phyloP scores from a whole-genome alignment of 495 filamentous ascomycete species.

The Penicillium herquei region DNA sequence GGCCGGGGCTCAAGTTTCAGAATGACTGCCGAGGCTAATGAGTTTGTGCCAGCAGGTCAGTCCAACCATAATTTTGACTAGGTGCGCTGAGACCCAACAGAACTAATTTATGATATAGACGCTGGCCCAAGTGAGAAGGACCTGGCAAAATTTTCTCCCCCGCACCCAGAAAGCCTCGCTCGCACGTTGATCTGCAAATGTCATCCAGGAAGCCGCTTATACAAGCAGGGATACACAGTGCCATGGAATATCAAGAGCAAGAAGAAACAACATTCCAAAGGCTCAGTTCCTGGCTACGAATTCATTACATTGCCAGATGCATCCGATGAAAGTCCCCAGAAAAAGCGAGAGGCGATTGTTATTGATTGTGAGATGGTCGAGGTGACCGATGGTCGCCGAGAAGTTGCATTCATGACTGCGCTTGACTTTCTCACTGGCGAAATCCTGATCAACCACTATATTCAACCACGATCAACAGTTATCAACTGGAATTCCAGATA shows the following conservation, averaged over 20 bases:
- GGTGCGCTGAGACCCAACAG: too few species aligned
- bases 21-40: not conserved
- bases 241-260: not conserved
- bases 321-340: not conserved
- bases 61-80: not conserved
- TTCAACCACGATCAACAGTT: constrained; percentile 32
- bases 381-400: constrained; percentile 4
- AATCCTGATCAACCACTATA: constrained; percentile 41
- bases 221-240: not conserved
- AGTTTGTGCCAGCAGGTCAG: not conserved
- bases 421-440: constrained; percentile 51
- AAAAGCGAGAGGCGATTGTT: constrained; percentile 18
- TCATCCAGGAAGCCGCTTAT: not conserved
- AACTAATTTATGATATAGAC: not conserved
- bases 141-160: not conserved
- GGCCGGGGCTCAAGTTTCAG: not conserved
- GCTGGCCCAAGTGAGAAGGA: not conserved
- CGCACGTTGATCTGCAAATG: not conserved
- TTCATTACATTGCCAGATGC: not conserved
- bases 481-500: constrained; percentile 33
- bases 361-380: constrained; percentile 39
- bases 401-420: constrained; percentile 29
- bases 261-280: not conserved
- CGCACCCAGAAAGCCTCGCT: not conserved
- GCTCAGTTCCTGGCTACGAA: not conserved